phyloP scores from a whole-genome alignment of 2,329 filamentous ascomycete genomes.

The Fusarium devonianum region DNA sequence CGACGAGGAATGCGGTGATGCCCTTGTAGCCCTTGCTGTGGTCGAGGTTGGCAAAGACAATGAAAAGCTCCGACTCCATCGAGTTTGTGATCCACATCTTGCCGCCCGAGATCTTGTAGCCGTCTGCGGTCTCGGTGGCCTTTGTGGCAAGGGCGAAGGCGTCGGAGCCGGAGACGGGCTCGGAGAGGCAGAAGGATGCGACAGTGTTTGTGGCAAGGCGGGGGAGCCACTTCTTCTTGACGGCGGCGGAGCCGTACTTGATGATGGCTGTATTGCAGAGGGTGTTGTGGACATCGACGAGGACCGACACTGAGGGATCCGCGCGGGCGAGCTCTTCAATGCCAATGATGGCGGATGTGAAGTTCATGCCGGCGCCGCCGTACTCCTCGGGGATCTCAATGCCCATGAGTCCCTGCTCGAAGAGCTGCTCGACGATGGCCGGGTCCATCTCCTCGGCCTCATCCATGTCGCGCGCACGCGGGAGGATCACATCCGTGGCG shows the following conservation, averaged over 20 bases:
- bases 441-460: constrained; percentile 95
- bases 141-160: constrained; percentile 95
- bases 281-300: constrained; percentile 98
- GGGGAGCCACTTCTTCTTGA: constrained; percentile 90
- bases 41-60: constrained; percentile 96
- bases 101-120: constrained; percentile 86
- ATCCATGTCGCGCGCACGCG: constrained; percentile 96
- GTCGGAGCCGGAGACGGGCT: constrained; percentile 92
- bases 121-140: constrained; percentile 80
- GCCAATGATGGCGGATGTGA: constrained; percentile 92
- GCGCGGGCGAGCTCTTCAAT: constrained; percentile 96
- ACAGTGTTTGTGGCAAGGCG: constrained; percentile 88
- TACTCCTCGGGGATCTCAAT: constrained; percentile 98
- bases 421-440: constrained; percentile 85
- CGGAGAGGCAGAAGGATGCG: constrained; percentile 90
- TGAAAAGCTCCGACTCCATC: constrained; percentile 92
- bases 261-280: constrained; percentile 93
- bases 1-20: constrained; percentile 94
- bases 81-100: constrained; percentile 99
- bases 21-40: constrained; percentile 94
- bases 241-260: constrained; percentile 78
- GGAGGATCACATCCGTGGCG: constrained; percentile 84
- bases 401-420: constrained; percentile 97
- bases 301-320: constrained; percentile 91
- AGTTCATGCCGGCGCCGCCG: constrained; percentile 98